Evolutionary conservation across 1,284 basidiomycete genomes (phyloP).

Genomic region (Pyrrhoderma noxium): DNA sequence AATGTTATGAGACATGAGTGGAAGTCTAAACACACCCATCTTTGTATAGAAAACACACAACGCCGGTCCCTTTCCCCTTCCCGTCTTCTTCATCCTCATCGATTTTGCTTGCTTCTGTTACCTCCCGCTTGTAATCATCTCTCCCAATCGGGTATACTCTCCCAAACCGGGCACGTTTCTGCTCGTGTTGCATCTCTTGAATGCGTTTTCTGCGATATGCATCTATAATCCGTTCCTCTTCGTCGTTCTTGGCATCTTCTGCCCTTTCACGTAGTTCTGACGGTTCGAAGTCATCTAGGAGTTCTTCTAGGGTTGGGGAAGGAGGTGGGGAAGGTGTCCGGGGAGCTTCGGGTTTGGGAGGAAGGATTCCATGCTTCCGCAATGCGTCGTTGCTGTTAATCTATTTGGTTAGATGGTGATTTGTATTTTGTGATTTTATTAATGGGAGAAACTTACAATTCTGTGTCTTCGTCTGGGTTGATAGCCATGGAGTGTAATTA

Average conservation of each 20-base stretch:
- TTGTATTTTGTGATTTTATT: not conserved
- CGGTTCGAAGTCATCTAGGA: constrained; percentile 60
- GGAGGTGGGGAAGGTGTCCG: constrained; percentile 68
- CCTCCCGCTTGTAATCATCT: constrained; percentile 91
- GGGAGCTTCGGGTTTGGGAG: constrained; percentile 61
- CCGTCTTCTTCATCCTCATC: constrained; percentile 61
- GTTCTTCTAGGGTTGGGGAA: constrained; percentile 55
- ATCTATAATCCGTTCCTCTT: constrained; percentile 73
- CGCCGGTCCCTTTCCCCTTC: constrained; percentile 64
- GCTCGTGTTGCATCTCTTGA: constrained; percentile 54
- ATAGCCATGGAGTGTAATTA: constrained; percentile 48
- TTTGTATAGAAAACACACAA: constrained; percentile 86
- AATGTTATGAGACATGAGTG: too few species aligned
- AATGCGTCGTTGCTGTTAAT: constrained; percentile 79
- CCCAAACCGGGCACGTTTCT: constrained; percentile 72
- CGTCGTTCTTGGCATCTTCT: constrained; percentile 66
- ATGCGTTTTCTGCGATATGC: constrained; percentile 62
- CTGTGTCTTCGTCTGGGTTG: constrained; percentile 85
- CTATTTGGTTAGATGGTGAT: constrained; percentile 6
- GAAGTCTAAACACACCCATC: constrained; percentile 54
- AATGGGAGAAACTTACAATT: constrained; percentile 60
- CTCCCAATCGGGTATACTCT: constrained; percentile 83
- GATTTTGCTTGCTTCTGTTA: constrained; percentile 85
- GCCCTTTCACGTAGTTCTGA: constrained; percentile 62
- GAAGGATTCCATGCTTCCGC: constrained; percentile 85